Base-by-base conservation (phyloP, 192 early-diverging fungal genomes). In the Irineochytrium annulatum region DNA sequence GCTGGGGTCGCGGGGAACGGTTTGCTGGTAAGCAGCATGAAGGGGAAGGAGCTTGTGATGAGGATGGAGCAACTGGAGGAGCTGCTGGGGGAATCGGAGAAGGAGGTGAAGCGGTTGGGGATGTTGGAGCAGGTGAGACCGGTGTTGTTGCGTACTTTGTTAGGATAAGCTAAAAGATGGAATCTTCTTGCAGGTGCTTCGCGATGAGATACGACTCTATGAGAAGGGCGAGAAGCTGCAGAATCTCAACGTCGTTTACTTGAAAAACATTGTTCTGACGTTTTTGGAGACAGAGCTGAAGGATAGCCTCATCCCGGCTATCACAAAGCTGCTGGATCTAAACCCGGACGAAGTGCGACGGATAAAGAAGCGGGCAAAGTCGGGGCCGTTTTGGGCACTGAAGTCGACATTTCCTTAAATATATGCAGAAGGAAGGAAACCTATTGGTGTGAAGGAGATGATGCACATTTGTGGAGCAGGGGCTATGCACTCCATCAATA, bases 221-320 rank as follows among this genome's bases (percentile, higher is more conserved):
- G 85, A 86, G 56, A 49, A 76, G 3, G 60, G 79, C 13, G 86
- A 88, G 39, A 78, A 77, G 39, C 74, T 84, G 28, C 76, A 86
- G 45, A 76, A 86, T 33, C 63, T 88, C 57, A 88, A 76, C 66
- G 75, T 80, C 16, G 83, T 85, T 56, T 88, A 88, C 55, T 66
- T 88, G 35, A 88, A 88, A 51, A 88, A 88, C 60, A 80, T 88
- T 39, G 74, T 86, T 11, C 66, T 88, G 26, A 84, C 82, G 34
- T 88, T 84, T 52, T 69, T 88, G 16, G 72, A 78, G 43, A 71
- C 79, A 13, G 69, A 79, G 24, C 26, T 52, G 1, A 67, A 67
- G 33, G 65, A 67, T 33, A 56, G 51, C 34, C 20, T 67, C 17
- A 22, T 67, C n/a, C 65, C 65, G 11, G 65, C 60, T 6, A 27